Evolutionary conservation across 371 early-diverging fungal genomes (phyloP), one percentile per base, ranked within the genome.

Genomic region (Lichtheimia ramosa): DNA sequence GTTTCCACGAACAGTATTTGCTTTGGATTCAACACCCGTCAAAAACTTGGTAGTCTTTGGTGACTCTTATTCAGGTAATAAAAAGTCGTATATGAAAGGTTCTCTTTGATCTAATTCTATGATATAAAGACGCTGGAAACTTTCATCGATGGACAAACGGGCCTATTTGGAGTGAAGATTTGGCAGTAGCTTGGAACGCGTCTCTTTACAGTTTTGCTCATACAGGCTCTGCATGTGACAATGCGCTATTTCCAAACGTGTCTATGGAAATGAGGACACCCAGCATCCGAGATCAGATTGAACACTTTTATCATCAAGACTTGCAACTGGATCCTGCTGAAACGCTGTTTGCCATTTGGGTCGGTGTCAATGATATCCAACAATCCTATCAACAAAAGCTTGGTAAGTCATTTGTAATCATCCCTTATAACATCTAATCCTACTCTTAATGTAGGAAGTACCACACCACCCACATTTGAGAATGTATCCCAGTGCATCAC

Each of bases 311-410:
- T 39, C 27, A 57, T 8, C 66, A 66, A 3, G 48, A 56, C 0
- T 43, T 80, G 21, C 46, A 68, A 43, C 46, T 73, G 42, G 62
- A 73, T 15, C 58, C 75, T 7, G 60, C 60, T 18, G 77, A 80
- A 51, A 80, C 80, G 14, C 66, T 76, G 8, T 80, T 65, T 64
- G 77, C 75, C 15, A 60, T 80, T 43, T 80, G 77, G 77, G 61
- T 76, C 24, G 80, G 80, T 5, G 43, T 68, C 43, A 73, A 74
- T 48, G 80, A 76, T 48, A 62, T 71, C 16, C 46, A 46, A 16
- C 46, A 46, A 46, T 46, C 46, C n/a, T 46, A n/a, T 21, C 27
- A 58, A 18, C 50, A 56, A 58, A 51, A 28, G 3, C 55, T 20
- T 48, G 63, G 67, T 67, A 63, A 53, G 57, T 55, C 5, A 40